Percentiles rank a stretch among this genome's conserved stretches.
phyloP scores from a whole-genome alignment of 805 yeast genomes.

The Citeromyces matritensis region DNA sequence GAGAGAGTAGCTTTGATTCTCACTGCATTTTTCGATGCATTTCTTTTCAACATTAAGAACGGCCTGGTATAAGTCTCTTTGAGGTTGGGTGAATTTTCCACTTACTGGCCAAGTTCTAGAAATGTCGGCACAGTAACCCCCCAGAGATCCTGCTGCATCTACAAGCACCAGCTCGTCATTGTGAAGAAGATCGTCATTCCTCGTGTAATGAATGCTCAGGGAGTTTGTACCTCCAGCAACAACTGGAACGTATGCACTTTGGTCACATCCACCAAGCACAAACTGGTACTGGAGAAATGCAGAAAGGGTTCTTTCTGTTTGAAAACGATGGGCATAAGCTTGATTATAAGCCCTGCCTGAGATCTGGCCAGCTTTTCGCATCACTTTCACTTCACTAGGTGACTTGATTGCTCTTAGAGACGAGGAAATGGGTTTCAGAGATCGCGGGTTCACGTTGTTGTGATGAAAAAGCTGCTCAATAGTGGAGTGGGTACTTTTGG shows the following conservation, averaged over 20 bases:
- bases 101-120: conserved; percentile 93
- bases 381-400: conserved; percentile 54
- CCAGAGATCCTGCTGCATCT: conserved; percentile 89
- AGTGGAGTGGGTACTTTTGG: conserved; percentile 6
- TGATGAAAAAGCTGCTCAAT: conserved; percentile 11
- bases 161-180: conserved; percentile 76
- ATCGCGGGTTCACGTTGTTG: conserved; percentile 20
- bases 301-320: conserved; percentile 64
- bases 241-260: conserved; percentile 86
- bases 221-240: conserved; percentile 92
- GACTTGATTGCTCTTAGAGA: conserved; percentile 59
- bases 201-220: conserved; percentile 81
- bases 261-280: conserved; percentile 78
- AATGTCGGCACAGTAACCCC: conserved; percentile 93
- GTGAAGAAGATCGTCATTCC: conserved; percentile 73
- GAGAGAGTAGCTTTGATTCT: conserved; percentile 32
- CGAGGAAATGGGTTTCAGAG: conserved; percentile 26
- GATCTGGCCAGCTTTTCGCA: conserved; percentile 73
- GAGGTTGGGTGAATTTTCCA: conserved; percentile 62
- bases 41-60: conserved; percentile 71
- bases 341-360: conserved; percentile 75
- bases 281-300: conserved; percentile 75
- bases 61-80: conserved; percentile 76
- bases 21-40: conserved; percentile 61
- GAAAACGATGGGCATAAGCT: conserved; percentile 57